These are phyloP conservation scores for Aspergillus avenaceus DNA, from an alignment of 495 filamentous ascomycete genomes.

Conservation along the genomic window DNA sequence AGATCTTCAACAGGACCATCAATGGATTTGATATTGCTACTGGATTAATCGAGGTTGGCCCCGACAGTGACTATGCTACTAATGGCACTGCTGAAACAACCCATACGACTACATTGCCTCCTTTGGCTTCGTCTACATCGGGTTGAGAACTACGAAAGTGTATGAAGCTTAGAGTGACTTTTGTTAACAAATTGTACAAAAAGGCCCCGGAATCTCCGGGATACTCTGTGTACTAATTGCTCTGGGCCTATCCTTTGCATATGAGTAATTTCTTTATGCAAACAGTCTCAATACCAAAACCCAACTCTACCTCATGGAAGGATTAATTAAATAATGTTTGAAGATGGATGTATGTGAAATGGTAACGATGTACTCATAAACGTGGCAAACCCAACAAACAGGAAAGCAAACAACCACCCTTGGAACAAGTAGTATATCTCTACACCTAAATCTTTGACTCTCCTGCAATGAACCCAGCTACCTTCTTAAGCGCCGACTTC, in stretches of 20 bases:
- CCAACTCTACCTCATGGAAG: no score
- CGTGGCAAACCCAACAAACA: not conserved
- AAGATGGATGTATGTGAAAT: no score
- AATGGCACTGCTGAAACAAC: conserved; percentile 48
- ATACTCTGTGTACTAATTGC: no score
- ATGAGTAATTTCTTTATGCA: no score
- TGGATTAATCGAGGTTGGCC: conserved; percentile 38
- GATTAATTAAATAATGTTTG: no score
- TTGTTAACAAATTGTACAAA: no score
- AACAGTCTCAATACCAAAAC: no score
- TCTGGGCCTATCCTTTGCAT: no score
- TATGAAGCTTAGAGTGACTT: no score
- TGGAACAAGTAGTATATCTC: not conserved
- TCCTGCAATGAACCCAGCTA: not conserved
- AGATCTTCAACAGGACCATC: conserved; percentile 52
- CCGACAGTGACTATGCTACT: conserved; percentile 31
- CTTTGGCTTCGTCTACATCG: not conserved
- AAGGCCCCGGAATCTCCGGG: no score
- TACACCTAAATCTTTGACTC: not conserved
- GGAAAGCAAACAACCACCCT: not conserved
- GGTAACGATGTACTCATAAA: no score
- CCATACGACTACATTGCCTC: conserved; percentile 33
- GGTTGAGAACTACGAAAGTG: no score
- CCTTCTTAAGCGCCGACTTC: not conserved
- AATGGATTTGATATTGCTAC: conserved; percentile 52